A percentile compares a stretch with the other conserved stretches of the same genome.
These are phyloP conservation scores for Starmera caribaea DNA, from an alignment of 805 yeast species.

Conservation along the genomic window DNA sequence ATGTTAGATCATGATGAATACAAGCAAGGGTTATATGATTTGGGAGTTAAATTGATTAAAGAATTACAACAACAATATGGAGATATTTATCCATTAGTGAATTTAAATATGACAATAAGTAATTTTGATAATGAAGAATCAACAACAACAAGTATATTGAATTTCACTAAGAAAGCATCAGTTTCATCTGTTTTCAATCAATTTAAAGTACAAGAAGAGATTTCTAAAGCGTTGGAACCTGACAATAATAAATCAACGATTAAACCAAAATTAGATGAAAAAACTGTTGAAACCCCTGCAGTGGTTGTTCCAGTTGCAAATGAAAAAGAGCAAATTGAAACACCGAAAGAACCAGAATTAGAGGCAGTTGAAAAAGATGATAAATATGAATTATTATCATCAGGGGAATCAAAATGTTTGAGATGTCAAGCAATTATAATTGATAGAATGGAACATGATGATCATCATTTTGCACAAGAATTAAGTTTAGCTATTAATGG, in stretches of 20 bases:
- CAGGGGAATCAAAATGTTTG: conserved; percentile 2
- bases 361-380: neutral
- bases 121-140: conserved; percentile 37
- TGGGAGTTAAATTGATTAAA: conserved; percentile 30
- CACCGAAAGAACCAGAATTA: neutral
- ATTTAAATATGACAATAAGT: conserved; percentile 41
- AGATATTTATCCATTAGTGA: conserved; percentile 36
- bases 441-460: conserved; percentile 36
- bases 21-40: conserved; percentile 18
- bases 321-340: neutral
- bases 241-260: neutral
- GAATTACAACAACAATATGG: conserved; percentile 26
- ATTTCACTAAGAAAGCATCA: conserved; percentile 11
- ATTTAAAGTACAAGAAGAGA: neutral
- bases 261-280: neutral
- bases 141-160: conserved; percentile 9
- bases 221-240: neutral
- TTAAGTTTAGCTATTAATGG: conserved; percentile 36
- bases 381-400: neutral
- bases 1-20: conserved; percentile 9
- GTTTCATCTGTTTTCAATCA: conserved; percentile 4
- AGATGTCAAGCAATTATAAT: conserved; percentile 8
- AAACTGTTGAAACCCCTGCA: neutral
- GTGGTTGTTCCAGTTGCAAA: too few relatives aligned
- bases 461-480: conserved; percentile 43